Conservation (phyloP, 208 protist genomes). For the Crithidia thermophila region DNA sequence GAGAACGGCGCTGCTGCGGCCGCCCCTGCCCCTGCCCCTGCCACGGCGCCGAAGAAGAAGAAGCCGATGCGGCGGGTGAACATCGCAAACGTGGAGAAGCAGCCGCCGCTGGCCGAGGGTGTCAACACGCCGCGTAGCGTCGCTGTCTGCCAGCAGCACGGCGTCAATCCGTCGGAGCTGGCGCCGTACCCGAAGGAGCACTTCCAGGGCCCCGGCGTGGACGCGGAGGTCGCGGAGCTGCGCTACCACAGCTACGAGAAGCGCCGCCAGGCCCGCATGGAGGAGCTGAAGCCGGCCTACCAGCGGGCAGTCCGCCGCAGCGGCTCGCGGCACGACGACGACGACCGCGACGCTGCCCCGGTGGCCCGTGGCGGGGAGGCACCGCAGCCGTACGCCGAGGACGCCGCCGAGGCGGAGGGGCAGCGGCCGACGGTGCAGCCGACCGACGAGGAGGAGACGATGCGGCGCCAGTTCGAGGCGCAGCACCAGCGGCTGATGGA, state of each 20-base stretch:
- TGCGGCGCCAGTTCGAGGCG: constrained; percentile 39
- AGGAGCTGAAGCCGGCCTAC: constrained; percentile 40
- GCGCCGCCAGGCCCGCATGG: constrained; percentile 58
- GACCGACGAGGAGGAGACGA: constrained; percentile 29
- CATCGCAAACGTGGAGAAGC: constrained; percentile 54
- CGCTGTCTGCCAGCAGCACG: constrained; percentile 53
- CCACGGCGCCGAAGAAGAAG: constrained; percentile 25
- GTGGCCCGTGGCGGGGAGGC: not conserved
- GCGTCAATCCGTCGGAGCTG: constrained; percentile 61
- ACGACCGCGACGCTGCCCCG: not conserved
- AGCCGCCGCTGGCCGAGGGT: constrained; percentile 41
- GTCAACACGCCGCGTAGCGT: constrained; percentile 82
- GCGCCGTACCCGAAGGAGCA: constrained; percentile 36
- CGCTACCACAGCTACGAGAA: constrained; percentile 76
- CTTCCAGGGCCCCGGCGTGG: constrained; percentile 53
- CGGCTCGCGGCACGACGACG: constrained; percentile 1
- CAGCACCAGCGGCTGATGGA: constrained; percentile 35
- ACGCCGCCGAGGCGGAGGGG: constrained; percentile 2
- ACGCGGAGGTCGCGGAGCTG: constrained; percentile 45
- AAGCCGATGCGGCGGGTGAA: constrained; percentile 30
- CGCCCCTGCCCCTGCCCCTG: constrained; percentile 2
- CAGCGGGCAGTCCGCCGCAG: not conserved
- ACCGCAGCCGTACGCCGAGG: too few relatives aligned
- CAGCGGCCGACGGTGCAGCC: constrained; percentile 1
- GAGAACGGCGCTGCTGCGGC: constrained; percentile 7